These are phyloP conservation scores for Apophysomyces sp. DNA, from an alignment of 371 early-diverging fungal species.

Conservation along the genomic window DNA sequence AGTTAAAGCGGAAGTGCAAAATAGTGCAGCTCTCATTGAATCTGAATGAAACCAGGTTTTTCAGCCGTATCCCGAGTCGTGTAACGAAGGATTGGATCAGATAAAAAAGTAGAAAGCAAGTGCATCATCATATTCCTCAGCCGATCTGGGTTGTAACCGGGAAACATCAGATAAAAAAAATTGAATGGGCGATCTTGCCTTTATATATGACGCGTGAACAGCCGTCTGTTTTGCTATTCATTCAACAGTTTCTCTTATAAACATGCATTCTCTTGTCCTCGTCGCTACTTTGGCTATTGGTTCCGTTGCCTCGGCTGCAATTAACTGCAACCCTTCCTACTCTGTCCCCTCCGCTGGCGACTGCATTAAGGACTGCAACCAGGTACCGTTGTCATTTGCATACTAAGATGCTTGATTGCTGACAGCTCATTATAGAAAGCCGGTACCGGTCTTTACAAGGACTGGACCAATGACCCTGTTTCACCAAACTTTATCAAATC, in stretches of 20 bases:
- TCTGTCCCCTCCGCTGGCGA: slow-evolving; percentile 22
- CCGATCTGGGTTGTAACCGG: not conserved
- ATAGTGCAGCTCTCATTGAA: no score
- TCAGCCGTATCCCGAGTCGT: no score
- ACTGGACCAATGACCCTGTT: slow-evolving; percentile 27
- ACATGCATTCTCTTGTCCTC: not conserved
- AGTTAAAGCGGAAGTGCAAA: no score
- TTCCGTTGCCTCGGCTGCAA: slow-evolving; percentile 16
- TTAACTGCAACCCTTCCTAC: slow-evolving; percentile 37
- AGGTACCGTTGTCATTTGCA: slow-evolving; percentile 20
- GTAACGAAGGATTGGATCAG: no score
- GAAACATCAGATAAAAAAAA: not conserved
- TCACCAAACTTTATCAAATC: slow-evolving; percentile 36
- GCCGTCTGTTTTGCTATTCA: not conserved
- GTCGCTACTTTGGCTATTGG: slow-evolving; percentile 2
- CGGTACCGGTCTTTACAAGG: slow-evolving; percentile 20
- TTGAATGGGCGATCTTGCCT: not conserved
- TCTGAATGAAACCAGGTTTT: no score
- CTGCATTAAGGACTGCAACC: slow-evolving; percentile 32
- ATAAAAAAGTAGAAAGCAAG: no score
- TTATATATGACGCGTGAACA: not conserved
- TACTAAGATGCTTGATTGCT: not conserved
- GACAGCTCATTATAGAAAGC: slow-evolving; percentile 12
- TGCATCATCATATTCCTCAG: no score
- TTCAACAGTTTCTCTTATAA: not conserved